Evolutionary conservation across 345 rosid species (phyloP), one percentile per base, ranked within the genome.

Genomic region (Aquilaria yunnanensis): DNA sequence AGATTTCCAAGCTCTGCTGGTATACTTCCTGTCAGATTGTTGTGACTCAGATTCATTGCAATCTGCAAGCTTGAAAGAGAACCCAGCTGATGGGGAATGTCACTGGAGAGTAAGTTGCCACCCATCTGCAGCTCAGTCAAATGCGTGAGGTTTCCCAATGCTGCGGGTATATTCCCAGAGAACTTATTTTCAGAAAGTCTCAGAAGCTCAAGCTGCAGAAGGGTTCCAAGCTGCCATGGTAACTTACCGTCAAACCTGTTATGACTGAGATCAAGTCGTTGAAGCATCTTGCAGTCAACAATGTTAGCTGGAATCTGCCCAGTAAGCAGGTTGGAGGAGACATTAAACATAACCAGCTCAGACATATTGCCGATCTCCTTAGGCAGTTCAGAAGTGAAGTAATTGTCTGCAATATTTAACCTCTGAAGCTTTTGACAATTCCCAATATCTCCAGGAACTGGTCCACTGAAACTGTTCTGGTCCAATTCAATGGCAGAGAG

Each of bases 41-140:
- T 94, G 69, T 81, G 76, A 70, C 99, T 94, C 66, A 94, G 84
- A 74, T 94, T 94, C 89, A 94, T 63, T 14, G 95, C 94, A 63
- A 94, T 94, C 70, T 90, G 99, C 74, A 94, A 77, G 80, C 97
- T 81, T 3, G 89, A 85, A 62, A 94, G 89, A 31, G 50, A 66
- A 66, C 99, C 97, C 53, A 94, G 70, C 70, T 86, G 80, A n/a
- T 77, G 73, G 2, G 96, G 97, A 66, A 94, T 86, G 51, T 60
- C 70, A 31, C 95, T 92, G 2, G 89, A 88, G 68, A 94, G 85
- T 68, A 73, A 61, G 72, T 94, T 94, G 61, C 90, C 92, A 43
- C 97, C 99, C 99, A 94, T 88, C 70, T 90, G 95, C 59, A 94
- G 68, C 81, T 90, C 96, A 0, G 88, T 88, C 67, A 90, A 72